Base-by-base conservation (phyloP, 306 rosid species). In the Ziziphus jujuba region DNA sequence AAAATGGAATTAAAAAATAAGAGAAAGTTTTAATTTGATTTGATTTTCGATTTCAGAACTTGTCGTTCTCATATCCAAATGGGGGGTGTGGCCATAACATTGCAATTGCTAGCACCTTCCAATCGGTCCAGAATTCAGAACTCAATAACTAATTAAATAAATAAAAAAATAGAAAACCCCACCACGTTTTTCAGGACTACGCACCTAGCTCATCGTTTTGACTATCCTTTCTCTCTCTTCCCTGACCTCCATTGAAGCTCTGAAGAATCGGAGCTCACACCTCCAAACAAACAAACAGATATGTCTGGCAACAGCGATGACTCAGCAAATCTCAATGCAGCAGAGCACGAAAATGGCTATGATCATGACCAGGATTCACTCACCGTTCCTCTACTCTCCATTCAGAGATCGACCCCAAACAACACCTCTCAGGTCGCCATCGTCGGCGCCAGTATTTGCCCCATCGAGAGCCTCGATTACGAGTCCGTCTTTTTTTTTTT, bases 401-500 rank as follows among this genome's bases (percentile, higher is more conserved):
- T 79, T 5, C 80, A 69, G 23, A 77, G 90, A 74, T 79, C 87
- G 52, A 28, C 33, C 5, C 25, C 75, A 34, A 93, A 86, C 56
- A 80, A 88, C 10, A 68, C 87, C 1, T 95, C 99, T 3, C 99
- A 95, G 77, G 97, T 90, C 40, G 99, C 99, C 35, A 78, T 95
- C 45, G 96, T 95, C 45, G 99, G 99, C 43, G 73, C 92, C 84
- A 84, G 87, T 70, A 92, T 95, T 79, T 77, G 89, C 77, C 99
- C 99, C 4, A 82, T 95, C 65, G 97, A 95, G 69, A 95, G 99
- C 84, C 99, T 95, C 25, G 99, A 95, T 61, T 95, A 90, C 54
- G 99, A 95, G 97, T 90, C 22, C 11, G 84, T 70, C 35, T 48
- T 73, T 57, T 14, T 31, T 33, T 34, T 54, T 60, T n/a, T 63